phyloP scores from a whole-genome alignment of 2,329 filamentous ascomycete genomes.

The Clarireedia hainanense region DNA sequence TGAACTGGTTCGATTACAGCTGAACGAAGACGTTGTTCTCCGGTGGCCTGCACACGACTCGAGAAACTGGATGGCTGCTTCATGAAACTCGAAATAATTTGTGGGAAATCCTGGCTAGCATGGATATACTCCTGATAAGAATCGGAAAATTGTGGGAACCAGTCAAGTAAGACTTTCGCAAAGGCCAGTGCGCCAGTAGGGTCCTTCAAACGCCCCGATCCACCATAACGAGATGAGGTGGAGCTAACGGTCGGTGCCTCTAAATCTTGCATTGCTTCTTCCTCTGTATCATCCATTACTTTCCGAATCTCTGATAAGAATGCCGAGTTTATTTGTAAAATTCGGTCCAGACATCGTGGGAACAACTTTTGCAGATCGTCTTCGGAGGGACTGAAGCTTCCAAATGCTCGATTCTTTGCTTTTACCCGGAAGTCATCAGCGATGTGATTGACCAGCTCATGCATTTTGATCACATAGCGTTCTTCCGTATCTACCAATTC shows the following conservation, averaged over 20 bases:
- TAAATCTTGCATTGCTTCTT: conserved; percentile 70
- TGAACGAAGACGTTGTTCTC: conserved; percentile 85
- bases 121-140: conserved; percentile 92
- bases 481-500: conserved; percentile 92
- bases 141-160: conserved; percentile 87
- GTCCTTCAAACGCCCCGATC: conserved; percentile 49
- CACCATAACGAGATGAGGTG: conserved; percentile 39
- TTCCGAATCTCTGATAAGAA: conserved; percentile 72
- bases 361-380: conserved; percentile 71
- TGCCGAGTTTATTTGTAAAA: conserved; percentile 70
- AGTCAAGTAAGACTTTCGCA: conserved; percentile 75
- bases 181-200: conserved; percentile 71
- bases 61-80: conserved; percentile 78
- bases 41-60: conserved; percentile 69
- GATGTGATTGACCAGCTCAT: conserved; percentile 73
- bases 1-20: conserved; percentile 95
- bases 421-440: conserved; percentile 72
- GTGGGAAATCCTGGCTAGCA: conserved; percentile 79
- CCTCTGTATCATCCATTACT: conserved; percentile 76
- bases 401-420: conserved; percentile 47
- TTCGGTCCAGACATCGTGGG: conserved; percentile 69
- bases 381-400: conserved; percentile 63
- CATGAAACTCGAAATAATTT: conserved; percentile 70
- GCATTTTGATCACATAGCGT: conserved; percentile 82
- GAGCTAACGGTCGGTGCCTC: conserved; percentile 47